phyloP scores from a whole-genome alignment of 73 alveolate species.

The Durusdinium trenchii region DNA sequence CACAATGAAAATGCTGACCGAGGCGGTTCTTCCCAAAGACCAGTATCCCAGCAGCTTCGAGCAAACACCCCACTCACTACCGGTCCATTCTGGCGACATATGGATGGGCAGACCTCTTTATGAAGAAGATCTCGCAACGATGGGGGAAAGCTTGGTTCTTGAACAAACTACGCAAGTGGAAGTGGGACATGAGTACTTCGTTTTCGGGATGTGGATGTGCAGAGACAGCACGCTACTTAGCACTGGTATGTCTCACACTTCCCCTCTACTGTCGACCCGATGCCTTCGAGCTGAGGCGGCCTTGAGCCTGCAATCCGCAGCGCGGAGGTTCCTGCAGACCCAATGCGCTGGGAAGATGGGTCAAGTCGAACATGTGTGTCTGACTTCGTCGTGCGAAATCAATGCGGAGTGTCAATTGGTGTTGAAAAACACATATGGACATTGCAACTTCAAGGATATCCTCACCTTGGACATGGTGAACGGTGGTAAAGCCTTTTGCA shows the following conservation, averaged over 20 bases:
- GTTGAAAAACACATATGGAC: neutral
- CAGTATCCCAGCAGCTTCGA: neutral
- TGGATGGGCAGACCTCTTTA: neutral
- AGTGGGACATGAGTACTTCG: neutral
- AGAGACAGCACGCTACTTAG: slow-evolving; percentile 6
- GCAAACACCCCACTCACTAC: neutral
- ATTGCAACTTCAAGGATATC: neutral
- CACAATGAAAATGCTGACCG: too few relatives aligned
- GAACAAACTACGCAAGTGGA: neutral
- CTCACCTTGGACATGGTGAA: neutral
- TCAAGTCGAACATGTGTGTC: neutral
- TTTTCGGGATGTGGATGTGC: neutral
- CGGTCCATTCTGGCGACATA: neutral
- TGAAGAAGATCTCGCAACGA: neutral
- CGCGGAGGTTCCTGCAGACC: neutral
- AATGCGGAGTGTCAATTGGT: neutral
- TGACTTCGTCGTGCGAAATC: neutral
- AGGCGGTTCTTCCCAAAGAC: slow-evolving; percentile 7
- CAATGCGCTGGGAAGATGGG: neutral
- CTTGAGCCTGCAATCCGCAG: slow-evolving; percentile 1
- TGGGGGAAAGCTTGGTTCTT: neutral
- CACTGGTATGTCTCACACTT: too few relatives aligned
- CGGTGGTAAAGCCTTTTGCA: neutral
- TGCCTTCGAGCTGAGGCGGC: neutral
- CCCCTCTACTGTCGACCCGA: neutral